Evolutionary conservation across 306 rosid genomes (phyloP), one percentile per base, ranked within the genome.

Genomic region (Fagus crenata): DNA sequence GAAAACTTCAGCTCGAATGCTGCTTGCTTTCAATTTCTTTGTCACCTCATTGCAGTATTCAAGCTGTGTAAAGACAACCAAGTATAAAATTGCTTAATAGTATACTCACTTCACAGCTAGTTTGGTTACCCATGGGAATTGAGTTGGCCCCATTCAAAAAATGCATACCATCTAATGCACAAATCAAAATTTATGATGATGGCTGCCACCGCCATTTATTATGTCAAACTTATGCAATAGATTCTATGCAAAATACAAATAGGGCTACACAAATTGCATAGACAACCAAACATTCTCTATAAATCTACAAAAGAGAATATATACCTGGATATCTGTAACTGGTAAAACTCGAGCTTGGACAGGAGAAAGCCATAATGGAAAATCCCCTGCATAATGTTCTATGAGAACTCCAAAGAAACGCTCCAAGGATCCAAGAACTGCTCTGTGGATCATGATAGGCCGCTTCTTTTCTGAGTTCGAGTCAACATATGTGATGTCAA

Each of bases 351-450:
- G 95, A 74, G 91, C 97, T 78, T 95, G 99, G 58, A 89, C 53
- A 55, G 99, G 99, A 58, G 99, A 90, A 75, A 95, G 97, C 99
- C 97, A 95, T 71, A 95, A 81, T 37, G 99, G 99, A 77, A 95
- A 95, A 77, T 95, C 97, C 54, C 99, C 97, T 22, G 97, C 97
- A 87, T 90, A 95, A 80, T 95, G 92, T 88, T 95, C 99, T 65
- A 95, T 92, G 46, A 95, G 92, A 76, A 95, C 96, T 6, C 97
- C 99, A 49, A 92, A 95, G 87, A 95, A 92, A 79, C 96, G 89
- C 81, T 95, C 99, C 89, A 95, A 80, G 56, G 97, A 95, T 88
- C 99, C 99, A 49, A 95, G 92, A 35, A 95, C 97, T 39, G 99
- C 99, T 86, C 99, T 90, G 63, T 95, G 99, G 77, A 95, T 89